Evolutionary conservation across 257 asterid species (phyloP).

Genomic region (Ehretia macrophylla): DNA sequence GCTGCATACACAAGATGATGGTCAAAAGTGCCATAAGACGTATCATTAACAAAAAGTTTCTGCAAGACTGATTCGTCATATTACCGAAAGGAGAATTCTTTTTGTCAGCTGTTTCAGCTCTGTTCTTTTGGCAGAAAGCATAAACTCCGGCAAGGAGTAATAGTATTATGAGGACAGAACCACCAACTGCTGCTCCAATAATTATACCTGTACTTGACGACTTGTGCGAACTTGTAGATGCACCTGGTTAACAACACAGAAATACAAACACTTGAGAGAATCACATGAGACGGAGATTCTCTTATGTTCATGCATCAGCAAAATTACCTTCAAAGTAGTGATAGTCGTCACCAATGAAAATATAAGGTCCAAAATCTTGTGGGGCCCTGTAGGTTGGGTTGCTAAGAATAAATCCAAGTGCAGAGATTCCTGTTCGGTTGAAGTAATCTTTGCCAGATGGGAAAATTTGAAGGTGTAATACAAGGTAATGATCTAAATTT

Average conservation of each 20-base stretch:
- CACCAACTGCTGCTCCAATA: slow-evolving; percentile 73
- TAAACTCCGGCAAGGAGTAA: slow-evolving; percentile 57
- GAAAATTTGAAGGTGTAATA: slow-evolving; percentile 47
- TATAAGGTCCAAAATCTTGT: slow-evolving; percentile 57
- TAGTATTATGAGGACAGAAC: slow-evolving; percentile 41
- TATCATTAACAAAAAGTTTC: neutral
- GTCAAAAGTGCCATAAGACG: slow-evolving; percentile 6
- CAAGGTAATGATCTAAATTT: slow-evolving; percentile 44
- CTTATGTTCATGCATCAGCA: neutral
- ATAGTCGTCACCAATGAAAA: slow-evolving; percentile 38
- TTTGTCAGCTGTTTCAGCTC: slow-evolving; percentile 69
- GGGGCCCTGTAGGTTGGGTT: slow-evolving; percentile 84
- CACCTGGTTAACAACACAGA: neutral
- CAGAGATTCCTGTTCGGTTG: slow-evolving; percentile 48
- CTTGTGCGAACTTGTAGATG: slow-evolving; percentile 22
- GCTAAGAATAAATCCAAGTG: slow-evolving; percentile 58
- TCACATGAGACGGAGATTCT: neutral
- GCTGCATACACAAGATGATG: slow-evolving; percentile 39
- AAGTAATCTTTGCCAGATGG: slow-evolving; percentile 53
- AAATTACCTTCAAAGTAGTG: slow-evolving; percentile 46
- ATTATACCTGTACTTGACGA: slow-evolving; percentile 35
- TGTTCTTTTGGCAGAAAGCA: slow-evolving; percentile 64
- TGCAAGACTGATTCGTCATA: slow-evolving; percentile 2
- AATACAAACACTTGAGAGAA: neutral
- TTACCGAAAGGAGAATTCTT: slow-evolving; percentile 78